Evolutionary conservation across 305 asterid species (phyloP), one percentile per base, ranked within the genome.

Genomic region (Rubia occidens): DNA sequence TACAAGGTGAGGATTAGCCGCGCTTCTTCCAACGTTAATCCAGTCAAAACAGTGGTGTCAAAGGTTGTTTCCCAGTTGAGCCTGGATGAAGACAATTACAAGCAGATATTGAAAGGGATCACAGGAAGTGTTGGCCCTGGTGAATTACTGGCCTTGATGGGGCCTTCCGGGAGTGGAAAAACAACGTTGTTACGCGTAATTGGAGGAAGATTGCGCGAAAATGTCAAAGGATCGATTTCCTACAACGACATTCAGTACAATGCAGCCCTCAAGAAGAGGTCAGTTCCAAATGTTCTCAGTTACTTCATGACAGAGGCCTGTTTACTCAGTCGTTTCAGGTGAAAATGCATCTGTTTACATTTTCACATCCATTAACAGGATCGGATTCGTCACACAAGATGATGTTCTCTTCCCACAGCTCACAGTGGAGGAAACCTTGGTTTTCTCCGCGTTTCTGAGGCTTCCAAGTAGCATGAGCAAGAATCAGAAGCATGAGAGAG

Each of bases 91-190:
- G 86, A 87, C 45, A 79, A 72, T 60, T 84, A 92, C 84, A 92
- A 87, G 85, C 89, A 87, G 72, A 92, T 92, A 82, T 51, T 92
- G 76, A 88, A 84, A 40, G 95, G 98, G 17, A 82, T 92, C 65
- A 85, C 91, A 4, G 98, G 96, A 51, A 92, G 90, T 75, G 79
- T 87, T 35, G 88, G 88, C 53, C 97, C 98, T 2, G 96, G 94
- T 66, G 95, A 93, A 79, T 83, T 88, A 53, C 80, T 93, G 65
- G 97, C 98, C 49, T 80, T 93, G 56, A 87, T 88, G 97, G 98
- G 98, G 65, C 97, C 98, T 74, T 93, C 98, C 2, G 98, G 98
- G 17, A 90, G 98, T 68, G 97, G 98, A 8, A 93, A 93, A 75
- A 90, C 97, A 4, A 87, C 97, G 9, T 53, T 93, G 74, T 77